Conservation (phyloP, 345 rosid genomes). For the Cardamine chenopodiifolia region DNA sequence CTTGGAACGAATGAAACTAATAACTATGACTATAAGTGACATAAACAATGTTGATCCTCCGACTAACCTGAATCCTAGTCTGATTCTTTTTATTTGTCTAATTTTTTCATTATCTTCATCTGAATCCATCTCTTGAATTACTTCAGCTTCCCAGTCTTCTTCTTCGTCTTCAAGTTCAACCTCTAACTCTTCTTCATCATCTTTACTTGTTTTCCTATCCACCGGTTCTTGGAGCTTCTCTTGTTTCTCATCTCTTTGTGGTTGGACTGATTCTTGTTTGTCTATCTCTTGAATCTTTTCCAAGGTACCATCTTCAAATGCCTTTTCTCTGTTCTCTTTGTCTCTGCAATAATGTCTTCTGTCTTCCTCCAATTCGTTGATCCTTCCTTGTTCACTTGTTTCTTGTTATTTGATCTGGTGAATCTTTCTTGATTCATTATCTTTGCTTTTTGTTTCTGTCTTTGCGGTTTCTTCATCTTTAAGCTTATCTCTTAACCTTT, state of each 20-base stretch:
- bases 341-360: too few relatives aligned
- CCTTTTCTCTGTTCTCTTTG: not conserved
- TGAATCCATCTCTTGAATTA: constrained; percentile 28
- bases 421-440: not conserved
- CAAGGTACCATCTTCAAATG: constrained; percentile 5
- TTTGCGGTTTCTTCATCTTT: constrained; percentile 7
- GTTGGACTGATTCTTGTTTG: constrained; percentile 4
- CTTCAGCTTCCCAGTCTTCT: constrained; percentile 43
- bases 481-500: not conserved
- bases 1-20: constrained; percentile 51
- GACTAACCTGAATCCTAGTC: constrained; percentile 30
- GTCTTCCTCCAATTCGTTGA: too few relatives aligned
- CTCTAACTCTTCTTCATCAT: constrained; percentile 32
- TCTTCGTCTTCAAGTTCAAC: constrained; percentile 38
- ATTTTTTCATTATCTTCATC: constrained; percentile 26
- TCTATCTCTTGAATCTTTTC: constrained; percentile 25
- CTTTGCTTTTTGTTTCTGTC: constrained; percentile 7
- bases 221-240: constrained; percentile 18
- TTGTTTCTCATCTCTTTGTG: constrained; percentile 14
- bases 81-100: constrained; percentile 32
- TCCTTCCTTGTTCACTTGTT: too few relatives aligned
- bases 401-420: too few relatives aligned
- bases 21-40: constrained; percentile 59
- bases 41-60: constrained; percentile 68
- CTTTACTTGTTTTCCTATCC: constrained; percentile 29